Percentiles rank a stretch among this genome's conserved stretches.
These are phyloP conservation scores for Agaricales sp. DNA, from an alignment of 1,284 basidiomycete species.

Conservation along the genomic window DNA sequence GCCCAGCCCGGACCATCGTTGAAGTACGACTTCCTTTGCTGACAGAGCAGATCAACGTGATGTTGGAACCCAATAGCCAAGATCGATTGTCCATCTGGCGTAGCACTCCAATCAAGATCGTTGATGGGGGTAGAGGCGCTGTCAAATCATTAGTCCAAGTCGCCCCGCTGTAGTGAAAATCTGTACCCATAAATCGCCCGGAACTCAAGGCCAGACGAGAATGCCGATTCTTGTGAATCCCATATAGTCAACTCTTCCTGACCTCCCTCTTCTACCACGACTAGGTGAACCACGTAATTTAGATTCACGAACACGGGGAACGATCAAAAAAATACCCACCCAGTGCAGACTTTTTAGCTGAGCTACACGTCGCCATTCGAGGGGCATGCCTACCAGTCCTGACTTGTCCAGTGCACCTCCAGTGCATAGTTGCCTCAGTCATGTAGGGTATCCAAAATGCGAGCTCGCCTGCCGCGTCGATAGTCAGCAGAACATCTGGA, in stretches of 20 bases:
- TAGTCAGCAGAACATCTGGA: slow-evolving; percentile 63
- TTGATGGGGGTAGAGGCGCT: slow-evolving; percentile 47
- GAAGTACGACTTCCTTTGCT: slow-evolving; percentile 85
- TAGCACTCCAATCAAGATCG: slow-evolving; percentile 89
- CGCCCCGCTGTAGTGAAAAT: not conserved
- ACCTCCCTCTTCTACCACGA: slow-evolving; percentile 27
- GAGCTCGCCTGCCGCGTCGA: slow-evolving; percentile 64
- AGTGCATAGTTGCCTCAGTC: slow-evolving; percentile 23
- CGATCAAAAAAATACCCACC: slow-evolving; percentile 29
- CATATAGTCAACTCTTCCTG: slow-evolving; percentile 83
- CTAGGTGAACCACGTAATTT: slow-evolving; percentile 30
- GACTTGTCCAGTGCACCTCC: slow-evolving; percentile 68
- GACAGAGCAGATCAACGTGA: slow-evolving; percentile 74
- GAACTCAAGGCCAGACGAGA: slow-evolving; percentile 82
- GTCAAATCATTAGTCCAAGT: slow-evolving; percentile 11
- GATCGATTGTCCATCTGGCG: slow-evolving; percentile 80
- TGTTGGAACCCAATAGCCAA: slow-evolving; percentile 78
- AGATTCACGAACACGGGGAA: slow-evolving; percentile 6
- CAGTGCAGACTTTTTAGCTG: slow-evolving; percentile 80
- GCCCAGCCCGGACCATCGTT: slow-evolving; percentile 76
- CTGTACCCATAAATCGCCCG: slow-evolving; percentile 49
- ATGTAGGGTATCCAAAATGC: slow-evolving; percentile 74
- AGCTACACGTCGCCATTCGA: slow-evolving; percentile 74
- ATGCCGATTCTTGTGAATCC: slow-evolving; percentile 92
- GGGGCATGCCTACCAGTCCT: slow-evolving; percentile 45